Evolutionary conservation across 805 yeast species (phyloP).

Genomic region (Diddensiella santjacobensis): DNA sequence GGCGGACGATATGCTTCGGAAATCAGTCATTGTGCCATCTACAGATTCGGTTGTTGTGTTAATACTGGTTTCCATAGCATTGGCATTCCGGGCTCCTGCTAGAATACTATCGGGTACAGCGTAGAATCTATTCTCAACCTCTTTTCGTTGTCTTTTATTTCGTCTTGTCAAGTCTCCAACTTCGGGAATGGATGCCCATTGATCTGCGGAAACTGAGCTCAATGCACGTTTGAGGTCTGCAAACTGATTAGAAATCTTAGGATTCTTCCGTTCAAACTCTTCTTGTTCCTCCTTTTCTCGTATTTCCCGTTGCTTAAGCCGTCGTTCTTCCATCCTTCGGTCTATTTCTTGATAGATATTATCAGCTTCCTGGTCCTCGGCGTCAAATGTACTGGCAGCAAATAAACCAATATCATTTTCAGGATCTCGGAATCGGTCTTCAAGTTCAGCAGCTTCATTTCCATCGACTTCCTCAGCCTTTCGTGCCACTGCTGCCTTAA

Average conservation of each 20-base stretch:
- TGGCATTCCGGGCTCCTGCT: constrained; percentile 34
- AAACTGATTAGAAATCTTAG: constrained; percentile 51
- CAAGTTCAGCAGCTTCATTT: constrained; percentile 29
- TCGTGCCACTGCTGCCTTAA: constrained; percentile 22
- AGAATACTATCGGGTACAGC: constrained; percentile 77
- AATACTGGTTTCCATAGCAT: constrained; percentile 35
- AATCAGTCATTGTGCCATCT: constrained; percentile 38
- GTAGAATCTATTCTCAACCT: constrained; percentile 65
- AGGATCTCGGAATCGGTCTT: constrained; percentile 30
- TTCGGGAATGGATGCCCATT: constrained; percentile 84
- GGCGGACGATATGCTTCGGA: constrained; percentile 58
- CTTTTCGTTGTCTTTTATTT: constrained; percentile 66
- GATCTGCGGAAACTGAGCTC: constrained; percentile 53
- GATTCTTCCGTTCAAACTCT: constrained; percentile 27
- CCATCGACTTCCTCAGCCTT: constrained; percentile 26
- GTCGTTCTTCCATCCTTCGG: constrained; percentile 37
- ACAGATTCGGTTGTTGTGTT: constrained; percentile 25
- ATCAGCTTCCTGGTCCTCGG: constrained; percentile 78
- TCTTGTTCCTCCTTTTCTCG: constrained; percentile 26
- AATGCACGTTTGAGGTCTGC: constrained; percentile 64
- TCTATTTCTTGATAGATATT: constrained; percentile 66
- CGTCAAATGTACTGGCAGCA: constrained; percentile 32
- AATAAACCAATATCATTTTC: constrained; percentile 36
- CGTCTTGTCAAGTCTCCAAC: constrained; percentile 80
- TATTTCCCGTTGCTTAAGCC: constrained; percentile 27